phyloP scores from a whole-genome alignment of 345 rosid genomes.

The Microcos paniculata region DNA sequence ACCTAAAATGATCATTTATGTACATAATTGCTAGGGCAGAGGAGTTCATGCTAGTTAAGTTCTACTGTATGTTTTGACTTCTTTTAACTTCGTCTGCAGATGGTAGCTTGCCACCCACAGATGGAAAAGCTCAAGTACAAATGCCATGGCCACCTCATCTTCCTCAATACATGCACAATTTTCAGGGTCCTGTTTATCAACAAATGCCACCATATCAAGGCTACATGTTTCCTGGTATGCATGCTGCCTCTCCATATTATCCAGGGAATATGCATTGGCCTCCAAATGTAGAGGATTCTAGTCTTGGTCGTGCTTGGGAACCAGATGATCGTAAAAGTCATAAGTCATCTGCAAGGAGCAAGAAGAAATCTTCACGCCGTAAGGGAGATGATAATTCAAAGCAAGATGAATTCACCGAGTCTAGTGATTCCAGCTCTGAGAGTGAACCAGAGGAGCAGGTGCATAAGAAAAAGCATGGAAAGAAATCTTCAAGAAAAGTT shows the following conservation, averaged over 20 bases:
- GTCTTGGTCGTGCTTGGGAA: slow-evolving; percentile 38
- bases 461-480: slow-evolving; percentile 57
- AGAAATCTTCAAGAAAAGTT: slow-evolving; percentile 79
- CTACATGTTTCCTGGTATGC: slow-evolving; percentile 77
- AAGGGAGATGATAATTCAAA: slow-evolving; percentile 42
- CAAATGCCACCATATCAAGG: slow-evolving; percentile 65
- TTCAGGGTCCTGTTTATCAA: slow-evolving; percentile 65
- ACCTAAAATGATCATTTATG: slow-evolving; percentile 1
- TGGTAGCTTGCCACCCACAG: slow-evolving; percentile 33
- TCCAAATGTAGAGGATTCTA: slow-evolving; percentile 54
- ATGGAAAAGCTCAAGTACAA: slow-evolving; percentile 54
- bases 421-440: slow-evolving; percentile 46
- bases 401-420: slow-evolving; percentile 54
- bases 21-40: background rate
- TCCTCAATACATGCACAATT: slow-evolving; percentile 78
- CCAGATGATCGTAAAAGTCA: slow-evolving; percentile 35
- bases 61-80: slow-evolving; percentile 9
- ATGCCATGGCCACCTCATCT: slow-evolving; percentile 75
- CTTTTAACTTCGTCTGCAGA: slow-evolving; percentile 33
- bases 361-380: slow-evolving; percentile 46
- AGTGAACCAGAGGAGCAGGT: slow-evolving; percentile 43
- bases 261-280: slow-evolving; percentile 83
- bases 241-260: slow-evolving; percentile 65
- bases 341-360: slow-evolving; percentile 61
- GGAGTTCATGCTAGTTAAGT: background rate